A percentile compares a stretch with the other conserved stretches of the same genome.
These are phyloP conservation scores for Microcera coccophila DNA, from an alignment of 2,329 filamentous ascomycete species.

Conservation along the genomic window DNA sequence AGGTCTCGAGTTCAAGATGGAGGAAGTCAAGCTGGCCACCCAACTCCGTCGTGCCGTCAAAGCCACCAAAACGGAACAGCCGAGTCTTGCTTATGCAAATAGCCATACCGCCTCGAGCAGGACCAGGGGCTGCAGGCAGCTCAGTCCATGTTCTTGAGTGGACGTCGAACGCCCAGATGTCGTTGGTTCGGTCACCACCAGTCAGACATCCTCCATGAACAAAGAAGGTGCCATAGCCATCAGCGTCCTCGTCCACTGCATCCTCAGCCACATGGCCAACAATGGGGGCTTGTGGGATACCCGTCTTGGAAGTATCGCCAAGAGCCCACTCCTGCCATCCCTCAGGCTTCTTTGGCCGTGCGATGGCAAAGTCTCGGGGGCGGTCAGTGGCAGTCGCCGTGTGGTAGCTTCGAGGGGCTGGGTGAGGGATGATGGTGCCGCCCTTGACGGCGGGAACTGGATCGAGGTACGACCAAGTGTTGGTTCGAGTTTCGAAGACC, in stretches of 20 bases:
- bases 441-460: constrained; percentile 48
- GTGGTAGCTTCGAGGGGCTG: constrained; percentile 69
- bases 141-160: constrained; percentile 61
- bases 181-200: constrained; percentile 56
- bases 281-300: constrained; percentile 57
- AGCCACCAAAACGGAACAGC: constrained; percentile 77
- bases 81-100: constrained; percentile 61
- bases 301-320: constrained; percentile 50
- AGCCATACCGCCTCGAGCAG: constrained; percentile 62
- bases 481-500: constrained; percentile 65
- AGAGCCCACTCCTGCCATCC: constrained; percentile 55
- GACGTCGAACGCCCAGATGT: constrained; percentile 77
- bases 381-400: constrained; percentile 54
- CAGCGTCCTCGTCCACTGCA: constrained; percentile 57
- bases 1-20: constrained; percentile 53
- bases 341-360: constrained; percentile 35
- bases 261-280: constrained; percentile 54
- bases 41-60: constrained; percentile 65
- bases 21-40: constrained; percentile 69
- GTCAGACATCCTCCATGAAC: constrained; percentile 72
- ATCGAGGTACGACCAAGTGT: constrained; percentile 61
- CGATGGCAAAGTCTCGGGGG: constrained; percentile 47
- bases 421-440: constrained; percentile 41
- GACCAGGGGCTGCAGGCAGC: constrained; percentile 62
- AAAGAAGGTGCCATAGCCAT: constrained; percentile 65